Conservation (phyloP, 2,329 filamentous ascomycete genomes). For the Cercospora berteroae region DNA sequence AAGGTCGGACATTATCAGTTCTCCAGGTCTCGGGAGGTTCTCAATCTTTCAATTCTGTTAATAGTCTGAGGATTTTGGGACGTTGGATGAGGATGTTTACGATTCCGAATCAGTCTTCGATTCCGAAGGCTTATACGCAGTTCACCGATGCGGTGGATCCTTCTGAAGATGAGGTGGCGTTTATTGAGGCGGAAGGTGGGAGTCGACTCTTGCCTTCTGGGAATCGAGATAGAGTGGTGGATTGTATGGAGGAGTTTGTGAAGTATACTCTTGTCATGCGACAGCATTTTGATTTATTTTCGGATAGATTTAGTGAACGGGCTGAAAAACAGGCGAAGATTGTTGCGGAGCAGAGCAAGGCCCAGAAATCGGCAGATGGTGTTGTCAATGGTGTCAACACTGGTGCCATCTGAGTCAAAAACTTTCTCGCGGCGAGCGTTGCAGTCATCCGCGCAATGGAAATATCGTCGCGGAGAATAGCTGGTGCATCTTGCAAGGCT, state of each 20-base stretch:
- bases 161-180: constrained; percentile 17
- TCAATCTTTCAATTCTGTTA: constrained; percentile 67
- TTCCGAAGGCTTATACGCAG: constrained; percentile 63
- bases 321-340: background rate
- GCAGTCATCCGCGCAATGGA: too few relatives aligned
- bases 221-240: constrained; percentile 32
- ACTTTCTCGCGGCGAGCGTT: background rate
- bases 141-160: constrained; percentile 52
- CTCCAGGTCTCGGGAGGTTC: constrained; percentile 64
- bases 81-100: constrained; percentile 53
- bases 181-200: constrained; percentile 29
- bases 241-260: constrained; percentile 66
- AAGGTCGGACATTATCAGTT: constrained; percentile 62
- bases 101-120: constrained; percentile 64
- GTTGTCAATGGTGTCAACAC: background rate
- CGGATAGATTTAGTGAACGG: constrained; percentile 61
- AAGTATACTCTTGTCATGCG: constrained; percentile 67
- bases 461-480: too few relatives aligned
- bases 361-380: background rate
- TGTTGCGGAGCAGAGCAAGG: background rate
- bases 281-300: constrained; percentile 60
- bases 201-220: constrained; percentile 29
- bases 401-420: background rate
- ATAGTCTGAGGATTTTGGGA: constrained; percentile 62
- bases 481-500: too few relatives aligned